Evolutionary conservation across 768 basidiomycete genomes (phyloP).

Genomic region (Tulasnella sp.): DNA sequence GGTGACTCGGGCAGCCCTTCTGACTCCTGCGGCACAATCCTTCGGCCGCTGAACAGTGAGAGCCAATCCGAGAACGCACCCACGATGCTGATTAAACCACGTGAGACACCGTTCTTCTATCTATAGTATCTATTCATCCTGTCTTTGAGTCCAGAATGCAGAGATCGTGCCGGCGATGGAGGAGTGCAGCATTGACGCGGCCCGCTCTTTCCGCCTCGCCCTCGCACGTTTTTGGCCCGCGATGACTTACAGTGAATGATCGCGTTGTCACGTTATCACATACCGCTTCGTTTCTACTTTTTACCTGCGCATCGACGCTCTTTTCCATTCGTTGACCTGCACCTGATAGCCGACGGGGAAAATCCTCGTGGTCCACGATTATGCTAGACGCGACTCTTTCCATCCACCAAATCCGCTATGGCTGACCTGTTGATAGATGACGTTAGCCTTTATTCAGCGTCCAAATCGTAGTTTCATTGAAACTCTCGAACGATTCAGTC

Average conservation of each 20-base stretch:
- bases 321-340: not conserved
- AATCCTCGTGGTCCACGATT: not conserved
- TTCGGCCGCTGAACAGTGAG: not conserved
- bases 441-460: too few relatives aligned
- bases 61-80: not conserved
- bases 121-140: not conserved
- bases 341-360: not conserved
- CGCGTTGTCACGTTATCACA: not conserved
- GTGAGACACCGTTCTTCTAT: not conserved
- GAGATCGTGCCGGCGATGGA: not conserved
- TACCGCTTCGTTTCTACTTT: not conserved
- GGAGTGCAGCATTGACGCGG: not conserved
- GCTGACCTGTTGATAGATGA: too few relatives aligned
- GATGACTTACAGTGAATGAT: not conserved
- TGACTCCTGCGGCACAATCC: conserved; percentile 9
- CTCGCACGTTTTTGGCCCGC: not conserved
- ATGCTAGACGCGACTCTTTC: not conserved
- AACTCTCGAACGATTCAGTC: too few relatives aligned
- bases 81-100: not conserved
- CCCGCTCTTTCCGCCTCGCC: not conserved
- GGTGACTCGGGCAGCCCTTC: not conserved
- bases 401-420: not conserved
- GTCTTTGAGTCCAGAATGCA: not conserved
- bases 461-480: too few relatives aligned
- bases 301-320: not conserved